Percentiles rank a stretch among this genome's conserved stretches.
Conservation (phyloP, 352 stramenopile genomes). For the Thalassiosira mediterranea region DNA sequence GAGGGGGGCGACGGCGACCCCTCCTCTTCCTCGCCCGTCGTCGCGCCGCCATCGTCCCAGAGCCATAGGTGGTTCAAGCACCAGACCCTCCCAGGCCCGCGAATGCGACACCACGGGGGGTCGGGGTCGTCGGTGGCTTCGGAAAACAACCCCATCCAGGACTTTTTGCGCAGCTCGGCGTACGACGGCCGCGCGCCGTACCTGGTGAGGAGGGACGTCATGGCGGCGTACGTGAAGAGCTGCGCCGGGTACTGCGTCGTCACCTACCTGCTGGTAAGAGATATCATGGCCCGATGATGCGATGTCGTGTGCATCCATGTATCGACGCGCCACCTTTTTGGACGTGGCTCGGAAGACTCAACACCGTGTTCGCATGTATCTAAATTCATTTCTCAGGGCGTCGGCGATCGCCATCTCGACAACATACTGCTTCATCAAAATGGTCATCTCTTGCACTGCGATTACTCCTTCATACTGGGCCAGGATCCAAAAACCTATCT, state of each 20-base stretch:
- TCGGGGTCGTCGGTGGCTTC: too few relatives aligned
- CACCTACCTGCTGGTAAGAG: slow-evolving; percentile 91
- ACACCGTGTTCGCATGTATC: too few relatives aligned
- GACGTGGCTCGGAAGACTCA: too few relatives aligned
- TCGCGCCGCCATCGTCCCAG: too few relatives aligned
- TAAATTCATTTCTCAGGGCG: slow-evolving; percentile 95
- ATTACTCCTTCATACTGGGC: slow-evolving; percentile 99
- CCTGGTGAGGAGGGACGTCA: slow-evolving; percentile 89
- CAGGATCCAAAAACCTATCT: slow-evolving; percentile 97
- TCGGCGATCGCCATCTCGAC: slow-evolving; percentile 99
- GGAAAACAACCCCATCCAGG: slow-evolving; percentile 83
- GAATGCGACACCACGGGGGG: too few relatives aligned
- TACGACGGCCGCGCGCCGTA: slow-evolving; percentile 73
- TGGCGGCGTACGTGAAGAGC: slow-evolving; percentile 96
- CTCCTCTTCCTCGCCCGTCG: too few relatives aligned
- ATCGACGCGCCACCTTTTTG: too few relatives aligned
- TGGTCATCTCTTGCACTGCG: slow-evolving; percentile 98
- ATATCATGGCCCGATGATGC: background rate
- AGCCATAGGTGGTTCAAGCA: slow-evolving; percentile 66
- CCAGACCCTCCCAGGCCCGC: slow-evolving; percentile 56
- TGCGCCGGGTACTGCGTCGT: slow-evolving; percentile 98
- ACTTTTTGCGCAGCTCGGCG: slow-evolving; percentile 74
- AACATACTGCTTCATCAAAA: slow-evolving; percentile 97
- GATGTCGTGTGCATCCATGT: too few relatives aligned
- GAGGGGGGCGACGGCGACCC: too few relatives aligned